Evolutionary conservation across 2,329 filamentous ascomycete species (phyloP).

Genomic region (Hypoxylon sp.): DNA sequence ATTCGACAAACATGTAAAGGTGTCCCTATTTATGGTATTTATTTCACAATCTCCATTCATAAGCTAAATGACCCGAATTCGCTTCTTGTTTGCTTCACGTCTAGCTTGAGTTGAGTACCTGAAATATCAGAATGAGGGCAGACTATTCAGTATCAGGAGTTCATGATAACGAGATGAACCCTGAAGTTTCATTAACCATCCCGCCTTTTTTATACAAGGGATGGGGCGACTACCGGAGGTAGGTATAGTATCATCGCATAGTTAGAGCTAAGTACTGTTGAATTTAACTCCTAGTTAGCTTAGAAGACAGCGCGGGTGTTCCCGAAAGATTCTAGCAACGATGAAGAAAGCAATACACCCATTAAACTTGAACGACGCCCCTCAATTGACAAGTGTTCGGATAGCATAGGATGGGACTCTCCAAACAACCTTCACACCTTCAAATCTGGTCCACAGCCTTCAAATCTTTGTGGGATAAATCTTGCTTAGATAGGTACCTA

Average conservation of each 20-base stretch:
- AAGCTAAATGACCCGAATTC: background rate
- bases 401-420: background rate
- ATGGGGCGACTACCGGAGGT: slow-evolving; percentile 7
- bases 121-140: background rate
- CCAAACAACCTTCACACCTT: slow-evolving; percentile 5
- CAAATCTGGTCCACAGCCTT: background rate
- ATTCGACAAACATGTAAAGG: slow-evolving; percentile 7
- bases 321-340: slow-evolving; percentile 8
- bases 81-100: slow-evolving; percentile 5
- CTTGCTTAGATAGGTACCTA: too few species aligned
- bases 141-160: background rate
- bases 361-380: background rate
- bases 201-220: background rate
- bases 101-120: background rate
- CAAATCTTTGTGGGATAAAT: background rate
- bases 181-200: background rate
- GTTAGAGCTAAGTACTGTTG: background rate
- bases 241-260: background rate
- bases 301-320: slow-evolving; percentile 3
- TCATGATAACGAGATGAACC: slow-evolving; percentile 1
- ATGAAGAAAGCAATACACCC: background rate
- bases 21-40: slow-evolving; percentile 1
- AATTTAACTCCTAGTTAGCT: slow-evolving; percentile 1
- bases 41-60: slow-evolving; percentile 26
- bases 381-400: background rate